Evolutionary conservation across 2,329 filamentous ascomycete genomes (phyloP), one percentile per base, ranked within the genome.

Genomic region (Madurella fahalii): DNA sequence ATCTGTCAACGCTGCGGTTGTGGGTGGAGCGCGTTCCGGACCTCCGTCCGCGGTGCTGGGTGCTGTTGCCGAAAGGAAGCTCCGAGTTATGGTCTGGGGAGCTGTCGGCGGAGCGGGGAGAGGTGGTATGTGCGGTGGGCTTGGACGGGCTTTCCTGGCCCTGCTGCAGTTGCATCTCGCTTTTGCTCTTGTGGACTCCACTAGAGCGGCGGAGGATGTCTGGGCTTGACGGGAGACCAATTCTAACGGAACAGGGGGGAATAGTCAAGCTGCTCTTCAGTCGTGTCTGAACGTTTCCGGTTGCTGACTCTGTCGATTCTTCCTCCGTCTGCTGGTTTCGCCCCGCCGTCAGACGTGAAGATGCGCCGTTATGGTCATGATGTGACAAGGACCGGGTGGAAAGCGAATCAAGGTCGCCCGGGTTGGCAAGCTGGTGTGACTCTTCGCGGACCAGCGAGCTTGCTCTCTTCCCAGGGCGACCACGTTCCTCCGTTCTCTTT

Each of bases 151-250:
- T 18, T 3, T 41, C 47, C 13, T 41, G 47, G 5, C 20, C 30
- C 5, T 31, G 12, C 18, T 39, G 53, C 11, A 53, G 32, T n/a
- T 47, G 15, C 1, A 32, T 44, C 5, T 58, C 52, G 25, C 54
- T 59, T 32, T 47, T 42, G 45, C 46, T 47, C 9, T 46, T 51
- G 16, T 54, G 50, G 11, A 56, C 40, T 3, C n/a, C 17, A n/a
- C 47, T 53, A 8, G 52, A 37, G 1, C 52, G 50, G 30, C 52
- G 58, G 45, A 58, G 52, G 48, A 62, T 58, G 32, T 62, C 58
- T 2, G 60, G 60, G 41, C 58, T 58, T 7, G 54, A 52, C 0
- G 60, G 60, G 16, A 62, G 50, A 1, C 60, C 58, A 8, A 60
- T 40, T 18, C 50, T 40, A 31, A 46, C 52, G 20, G 16, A 12